A percentile compares a stretch with the other conserved stretches of the same genome.
Evolutionary conservation across 139 green algal species (phyloP).

Genomic region (Micractinium sp.): DNA sequence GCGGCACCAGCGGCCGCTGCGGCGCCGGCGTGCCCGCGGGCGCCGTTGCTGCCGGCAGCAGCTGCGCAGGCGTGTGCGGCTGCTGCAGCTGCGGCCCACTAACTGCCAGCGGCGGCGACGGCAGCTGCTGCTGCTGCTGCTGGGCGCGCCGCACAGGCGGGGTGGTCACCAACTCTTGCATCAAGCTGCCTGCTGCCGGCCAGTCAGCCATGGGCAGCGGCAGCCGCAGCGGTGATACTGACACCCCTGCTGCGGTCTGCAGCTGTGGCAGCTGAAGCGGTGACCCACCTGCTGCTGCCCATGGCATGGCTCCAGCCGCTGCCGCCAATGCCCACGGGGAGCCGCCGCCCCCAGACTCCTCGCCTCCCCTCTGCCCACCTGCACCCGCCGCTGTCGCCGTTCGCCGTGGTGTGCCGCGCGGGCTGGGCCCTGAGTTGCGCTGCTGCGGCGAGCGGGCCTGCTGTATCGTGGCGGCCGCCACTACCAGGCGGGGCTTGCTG

Average conservation of each 20-base stretch:
- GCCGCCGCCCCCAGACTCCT: background rate
- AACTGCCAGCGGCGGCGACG: background rate
- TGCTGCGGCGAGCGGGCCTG: background rate
- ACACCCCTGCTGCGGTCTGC: background rate
- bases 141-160: background rate
- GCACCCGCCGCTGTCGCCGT: background rate
- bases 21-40: background rate
- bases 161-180: background rate
- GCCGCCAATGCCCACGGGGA: background rate
- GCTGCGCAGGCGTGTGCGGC: background rate
- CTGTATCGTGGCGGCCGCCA: conserved; percentile 15
- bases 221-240: background rate
- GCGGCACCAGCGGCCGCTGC: background rate
- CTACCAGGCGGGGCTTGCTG: conserved; percentile 43
- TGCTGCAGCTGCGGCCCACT: conserved; percentile 1
- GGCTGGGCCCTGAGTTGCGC: background rate
- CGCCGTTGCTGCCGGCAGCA: background rate
- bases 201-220: background rate
- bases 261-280: background rate
- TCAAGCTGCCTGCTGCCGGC: background rate
- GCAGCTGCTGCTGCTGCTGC: background rate
- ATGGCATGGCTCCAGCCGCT: background rate
- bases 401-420: background rate
- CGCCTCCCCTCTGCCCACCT: too few relatives aligned
- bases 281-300: background rate